These are phyloP conservation scores for Malassezia vespertilionis DNA, from an alignment of 1,284 basidiomycete species.

Conservation along the genomic window DNA sequence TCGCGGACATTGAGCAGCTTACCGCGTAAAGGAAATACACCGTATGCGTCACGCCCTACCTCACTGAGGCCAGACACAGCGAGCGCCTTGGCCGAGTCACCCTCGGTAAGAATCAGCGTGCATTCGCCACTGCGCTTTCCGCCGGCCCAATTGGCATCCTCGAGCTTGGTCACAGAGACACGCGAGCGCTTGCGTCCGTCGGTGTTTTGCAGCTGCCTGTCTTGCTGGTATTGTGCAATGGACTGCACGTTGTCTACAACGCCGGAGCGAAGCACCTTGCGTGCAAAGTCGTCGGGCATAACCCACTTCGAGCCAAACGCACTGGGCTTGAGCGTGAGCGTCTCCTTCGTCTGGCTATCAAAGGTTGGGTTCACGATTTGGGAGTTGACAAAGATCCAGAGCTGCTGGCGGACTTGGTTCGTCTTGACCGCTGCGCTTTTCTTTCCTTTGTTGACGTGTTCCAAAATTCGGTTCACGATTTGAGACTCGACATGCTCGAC, in stretches of 20 bases:
- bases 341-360: slow-evolving; percentile 98
- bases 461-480: slow-evolving; percentile 64
- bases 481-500: slow-evolving; percentile 79
- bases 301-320: slow-evolving; percentile 85
- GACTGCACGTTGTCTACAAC: slow-evolving; percentile 86
- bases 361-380: slow-evolving; percentile 97
- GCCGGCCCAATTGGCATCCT: slow-evolving; percentile 96
- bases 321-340: slow-evolving; percentile 70
- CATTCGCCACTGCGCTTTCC: slow-evolving; percentile 66
- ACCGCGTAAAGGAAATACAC: slow-evolving; percentile 93
- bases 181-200: slow-evolving; percentile 74
- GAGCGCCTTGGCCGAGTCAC: slow-evolving; percentile 94
- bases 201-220: slow-evolving; percentile 88
- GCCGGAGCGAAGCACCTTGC: slow-evolving; percentile 80
- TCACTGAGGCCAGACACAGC: slow-evolving; percentile 89
- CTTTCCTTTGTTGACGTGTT: slow-evolving; percentile 86
- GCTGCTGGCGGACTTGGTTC: slow-evolving; percentile 87
- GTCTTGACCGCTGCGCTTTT: slow-evolving; percentile 74
- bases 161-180: slow-evolving; percentile 78
- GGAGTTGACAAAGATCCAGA: slow-evolving; percentile 97
- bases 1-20: slow-evolving; percentile 97
- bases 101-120: slow-evolving; percentile 95
- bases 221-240: slow-evolving; percentile 94
- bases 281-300: slow-evolving; percentile 83
- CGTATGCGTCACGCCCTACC: slow-evolving; percentile 90